Evolutionary conservation across 1,284 basidiomycete species (phyloP).

Genomic region (Cutaneotrichosporon curvatum): DNA sequence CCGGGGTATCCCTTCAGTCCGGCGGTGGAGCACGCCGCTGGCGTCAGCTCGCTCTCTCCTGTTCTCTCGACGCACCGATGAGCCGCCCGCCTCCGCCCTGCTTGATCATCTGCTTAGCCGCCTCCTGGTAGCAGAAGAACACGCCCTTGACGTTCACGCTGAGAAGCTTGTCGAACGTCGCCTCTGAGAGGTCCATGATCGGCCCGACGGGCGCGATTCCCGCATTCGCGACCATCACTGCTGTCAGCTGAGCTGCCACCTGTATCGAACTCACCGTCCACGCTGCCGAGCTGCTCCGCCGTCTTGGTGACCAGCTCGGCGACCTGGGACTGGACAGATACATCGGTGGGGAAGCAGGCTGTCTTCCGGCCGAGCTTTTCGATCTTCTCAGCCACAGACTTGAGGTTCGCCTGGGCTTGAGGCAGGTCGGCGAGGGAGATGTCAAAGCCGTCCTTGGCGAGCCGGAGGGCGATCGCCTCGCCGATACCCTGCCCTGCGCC

Average conservation of each 20-base stretch:
- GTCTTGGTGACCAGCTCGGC: constrained; percentile 31
- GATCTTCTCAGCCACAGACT: constrained; percentile 28
- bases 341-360: constrained; percentile 34
- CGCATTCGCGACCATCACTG: constrained; percentile 47
- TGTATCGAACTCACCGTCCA: constrained; percentile 31
- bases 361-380: constrained; percentile 30
- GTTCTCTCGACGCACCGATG: constrained; percentile 23
- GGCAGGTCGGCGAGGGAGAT: constrained; percentile 44
- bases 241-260: too few species aligned
- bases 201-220: constrained; percentile 42
- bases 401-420: constrained; percentile 14
- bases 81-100: constrained; percentile 48
- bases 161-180: constrained; percentile 35
- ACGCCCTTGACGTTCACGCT: constrained; percentile 43
- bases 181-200: constrained; percentile 40
- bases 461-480: constrained; percentile 47
- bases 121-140: constrained; percentile 46
- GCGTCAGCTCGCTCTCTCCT: background rate
- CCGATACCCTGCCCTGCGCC: constrained; percentile 50
- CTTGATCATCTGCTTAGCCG: constrained; percentile 49
- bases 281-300: constrained; percentile 36
- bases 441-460: constrained; percentile 48
- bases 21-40: constrained; percentile 11
- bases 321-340: constrained; percentile 33
- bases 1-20: constrained; percentile 4